A percentile compares a stretch with the other conserved stretches of the same genome.
Conservation (phyloP, 768 basidiomycete species). For the Boletus bicolor region DNA sequence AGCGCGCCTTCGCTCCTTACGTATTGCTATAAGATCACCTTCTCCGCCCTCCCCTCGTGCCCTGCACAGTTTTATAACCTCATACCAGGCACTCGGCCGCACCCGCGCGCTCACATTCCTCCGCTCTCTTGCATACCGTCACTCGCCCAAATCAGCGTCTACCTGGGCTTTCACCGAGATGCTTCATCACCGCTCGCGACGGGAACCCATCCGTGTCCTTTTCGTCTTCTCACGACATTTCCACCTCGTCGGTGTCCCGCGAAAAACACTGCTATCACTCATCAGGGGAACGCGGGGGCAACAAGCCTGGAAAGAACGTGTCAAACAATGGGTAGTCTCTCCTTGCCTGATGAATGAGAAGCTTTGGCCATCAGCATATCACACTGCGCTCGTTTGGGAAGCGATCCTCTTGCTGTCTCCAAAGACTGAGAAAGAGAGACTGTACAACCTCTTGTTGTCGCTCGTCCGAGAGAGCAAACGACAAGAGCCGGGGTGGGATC, state of each 20-base stretch:
- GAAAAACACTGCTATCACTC: conserved; percentile 19
- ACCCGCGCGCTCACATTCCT: conserved; percentile 16
- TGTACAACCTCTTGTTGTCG: conserved; percentile 47
- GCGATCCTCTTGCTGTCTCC: conserved; percentile 25
- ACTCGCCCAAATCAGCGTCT: conserved; percentile 24
- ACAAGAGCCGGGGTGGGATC: not conserved
- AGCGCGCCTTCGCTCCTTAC: conserved; percentile 24
- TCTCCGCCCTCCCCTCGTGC: conserved; percentile 20
- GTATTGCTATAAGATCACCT: conserved; percentile 22
- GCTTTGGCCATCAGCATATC: conserved; percentile 33
- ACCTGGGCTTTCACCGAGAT: conserved; percentile 30
- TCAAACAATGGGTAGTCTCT: not conserved
- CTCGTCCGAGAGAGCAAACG: conserved; percentile 12
- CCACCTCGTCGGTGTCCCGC: conserved; percentile 51
- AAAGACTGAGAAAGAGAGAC: conserved; percentile 25
- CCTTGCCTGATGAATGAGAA: conserved; percentile 11
- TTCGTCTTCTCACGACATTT: conserved; percentile 51
- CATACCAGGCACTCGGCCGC: conserved; percentile 23
- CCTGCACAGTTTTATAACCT: conserved; percentile 17
- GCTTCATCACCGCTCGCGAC: conserved; percentile 25
- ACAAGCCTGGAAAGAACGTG: not conserved
- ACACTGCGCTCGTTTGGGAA: conserved; percentile 37
- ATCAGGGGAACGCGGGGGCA: conserved; percentile 14
- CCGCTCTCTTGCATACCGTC: conserved; percentile 19
- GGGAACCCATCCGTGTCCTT: conserved; percentile 25